Evolutionary conservation across 768 basidiomycete genomes (phyloP).

Genomic region (Boletus eberwhitei): DNA sequence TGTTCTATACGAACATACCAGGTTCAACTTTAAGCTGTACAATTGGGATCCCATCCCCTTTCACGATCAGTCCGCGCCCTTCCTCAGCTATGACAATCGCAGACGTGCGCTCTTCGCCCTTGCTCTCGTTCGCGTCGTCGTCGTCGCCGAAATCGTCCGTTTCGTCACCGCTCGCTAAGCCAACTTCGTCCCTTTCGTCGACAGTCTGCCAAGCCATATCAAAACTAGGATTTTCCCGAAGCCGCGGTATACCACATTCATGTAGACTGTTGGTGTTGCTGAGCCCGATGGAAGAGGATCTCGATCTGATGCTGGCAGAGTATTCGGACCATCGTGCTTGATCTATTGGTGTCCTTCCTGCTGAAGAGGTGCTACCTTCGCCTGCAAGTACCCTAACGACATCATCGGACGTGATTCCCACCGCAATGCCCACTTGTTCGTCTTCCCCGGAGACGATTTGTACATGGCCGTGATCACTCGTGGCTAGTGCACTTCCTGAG

Average conservation of each 20-base stretch:
- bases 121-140: constrained; percentile 46
- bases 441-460: constrained; percentile 61
- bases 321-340: constrained; percentile 76
- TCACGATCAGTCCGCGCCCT: constrained; percentile 79
- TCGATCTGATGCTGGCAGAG: constrained; percentile 59
- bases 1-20: constrained; percentile 47
- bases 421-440: constrained; percentile 48
- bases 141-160: constrained; percentile 51
- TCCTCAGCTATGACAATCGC: constrained; percentile 80
- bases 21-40: constrained; percentile 61
- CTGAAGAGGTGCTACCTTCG: constrained; percentile 44
- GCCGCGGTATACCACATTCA: constrained; percentile 41
- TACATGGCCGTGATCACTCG: constrained; percentile 61
- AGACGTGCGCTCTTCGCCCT: constrained; percentile 68
- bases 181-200: constrained; percentile 67
- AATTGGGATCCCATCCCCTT: constrained; percentile 60
- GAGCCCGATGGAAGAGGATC: constrained; percentile 65
- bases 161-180: constrained; percentile 52
- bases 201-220: constrained; percentile 73
- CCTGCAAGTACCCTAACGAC: constrained; percentile 59
- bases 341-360: constrained; percentile 55
- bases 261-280: constrained; percentile 38
- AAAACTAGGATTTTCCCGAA: constrained; percentile 68
- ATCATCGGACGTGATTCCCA: constrained; percentile 65
- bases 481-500: constrained; percentile 58